Percentiles rank a stretch among this genome's conserved stretches.
Conservation (phyloP, 768 basidiomycete genomes). For the Suillus hirtellus region DNA sequence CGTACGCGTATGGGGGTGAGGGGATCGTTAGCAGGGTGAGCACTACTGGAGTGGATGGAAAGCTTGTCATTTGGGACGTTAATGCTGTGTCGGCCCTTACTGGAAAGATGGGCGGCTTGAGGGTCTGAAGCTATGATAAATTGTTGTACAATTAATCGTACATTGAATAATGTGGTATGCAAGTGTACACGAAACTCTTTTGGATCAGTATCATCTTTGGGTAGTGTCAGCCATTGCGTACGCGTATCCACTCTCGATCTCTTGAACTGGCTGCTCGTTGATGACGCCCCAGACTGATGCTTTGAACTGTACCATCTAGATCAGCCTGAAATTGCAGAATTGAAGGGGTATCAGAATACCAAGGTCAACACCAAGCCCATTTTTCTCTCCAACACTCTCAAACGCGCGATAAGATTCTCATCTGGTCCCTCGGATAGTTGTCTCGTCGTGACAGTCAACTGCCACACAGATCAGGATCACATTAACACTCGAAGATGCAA, state of each 20-base stretch:
- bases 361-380: slow-evolving; percentile 94
- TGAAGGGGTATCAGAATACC: slow-evolving; percentile 40
- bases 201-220: slow-evolving; percentile 1
- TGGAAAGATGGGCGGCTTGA: slow-evolving; percentile 51
- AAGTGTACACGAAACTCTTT: not conserved
- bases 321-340: slow-evolving; percentile 3
- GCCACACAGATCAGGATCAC: slow-evolving; percentile 1
- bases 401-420: slow-evolving; percentile 67
- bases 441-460: slow-evolving; percentile 72
- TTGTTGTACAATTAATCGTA: slow-evolving; percentile 13
- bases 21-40: slow-evolving; percentile 74
- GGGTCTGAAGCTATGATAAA: slow-evolving; percentile 34
- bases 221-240: slow-evolving; percentile 19
- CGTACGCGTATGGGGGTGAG: slow-evolving; percentile 58
- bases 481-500: not conserved
- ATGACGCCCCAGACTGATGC: slow-evolving; percentile 95
- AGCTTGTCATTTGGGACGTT: slow-evolving; percentile 89
- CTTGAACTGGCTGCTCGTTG: slow-evolving; percentile 61
- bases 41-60: slow-evolving; percentile 93
- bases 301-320: slow-evolving; percentile 70
- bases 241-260: slow-evolving; percentile 18
- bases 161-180: not conserved
- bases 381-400: slow-evolving; percentile 86
- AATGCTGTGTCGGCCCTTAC: slow-evolving; percentile 54
- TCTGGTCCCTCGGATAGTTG: slow-evolving; percentile 75